These are phyloP conservation scores for Talinum fruticosum DNA, from an alignment of 148 eudicot genomes.

Conservation along the genomic window DNA sequence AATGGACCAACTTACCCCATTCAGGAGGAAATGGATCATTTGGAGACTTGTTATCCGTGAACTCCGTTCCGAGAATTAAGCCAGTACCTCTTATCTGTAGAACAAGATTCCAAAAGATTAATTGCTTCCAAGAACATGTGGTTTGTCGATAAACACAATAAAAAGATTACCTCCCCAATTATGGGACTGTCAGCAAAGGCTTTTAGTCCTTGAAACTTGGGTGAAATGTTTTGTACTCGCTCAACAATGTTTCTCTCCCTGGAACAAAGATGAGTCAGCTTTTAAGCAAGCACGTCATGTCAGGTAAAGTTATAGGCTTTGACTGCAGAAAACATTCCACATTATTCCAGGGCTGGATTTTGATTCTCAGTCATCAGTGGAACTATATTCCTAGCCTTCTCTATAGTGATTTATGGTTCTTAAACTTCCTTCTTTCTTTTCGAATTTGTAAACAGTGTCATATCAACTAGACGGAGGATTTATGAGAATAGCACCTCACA, in stretches of 20 bases:
- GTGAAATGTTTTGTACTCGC: slow-evolving; percentile 56
- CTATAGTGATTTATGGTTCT: not conserved
- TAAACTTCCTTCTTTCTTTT: not conserved
- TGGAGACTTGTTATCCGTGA: slow-evolving; percentile 86
- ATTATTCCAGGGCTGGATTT: too few species aligned
- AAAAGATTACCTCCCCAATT: slow-evolving; percentile 77
- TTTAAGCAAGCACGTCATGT: not conserved
- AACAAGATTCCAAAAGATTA: slow-evolving; percentile 9
- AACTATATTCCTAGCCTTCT: not conserved
- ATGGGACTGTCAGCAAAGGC: slow-evolving; percentile 83
- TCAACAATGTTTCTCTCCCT: slow-evolving; percentile 90
- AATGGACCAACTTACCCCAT: slow-evolving; percentile 71
- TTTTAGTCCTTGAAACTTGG: slow-evolving; percentile 85
- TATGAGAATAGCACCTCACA: not conserved
- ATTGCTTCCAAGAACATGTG: not conserved
- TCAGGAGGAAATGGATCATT: slow-evolving; percentile 77
- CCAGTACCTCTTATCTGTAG: slow-evolving; percentile 88
- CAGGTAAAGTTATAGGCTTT: not conserved
- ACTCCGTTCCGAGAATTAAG: slow-evolving; percentile 82
- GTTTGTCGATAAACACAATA: not conserved
- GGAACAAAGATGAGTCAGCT: slow-evolving; percentile 20
- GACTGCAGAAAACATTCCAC: not conserved
- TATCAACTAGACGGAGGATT: not conserved
- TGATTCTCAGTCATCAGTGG: too few species aligned
- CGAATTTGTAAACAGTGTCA: not conserved